phyloP scores from a whole-genome alignment of 495 filamentous ascomycete genomes.

The Peziza echinospora region DNA sequence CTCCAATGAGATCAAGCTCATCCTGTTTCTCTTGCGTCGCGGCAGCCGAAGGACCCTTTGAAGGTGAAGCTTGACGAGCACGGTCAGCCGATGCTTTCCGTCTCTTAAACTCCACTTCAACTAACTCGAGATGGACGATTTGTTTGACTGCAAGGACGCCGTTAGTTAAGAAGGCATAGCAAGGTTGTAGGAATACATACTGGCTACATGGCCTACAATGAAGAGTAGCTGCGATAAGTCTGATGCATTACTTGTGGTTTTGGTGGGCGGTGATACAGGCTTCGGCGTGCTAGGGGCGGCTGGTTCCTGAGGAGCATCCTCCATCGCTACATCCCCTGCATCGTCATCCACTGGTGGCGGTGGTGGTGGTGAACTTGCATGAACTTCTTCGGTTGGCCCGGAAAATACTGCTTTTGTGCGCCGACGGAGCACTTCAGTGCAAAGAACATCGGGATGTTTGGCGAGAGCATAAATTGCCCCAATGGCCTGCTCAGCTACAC shows the following conservation, averaged over 20 bases:
- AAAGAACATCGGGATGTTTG: constrained; percentile 83
- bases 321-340: constrained; percentile 20
- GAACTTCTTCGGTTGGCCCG: constrained; percentile 17
- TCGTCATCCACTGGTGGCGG: constrained; percentile 12
- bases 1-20: constrained; percentile 88
- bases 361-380: constrained; percentile 18
- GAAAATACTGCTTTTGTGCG: constrained; percentile 70
- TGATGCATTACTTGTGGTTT: constrained; percentile 5
- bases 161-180: background rate
- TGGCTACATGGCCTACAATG: constrained; percentile 85
- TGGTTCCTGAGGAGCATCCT: constrained; percentile 15
- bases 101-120: constrained; percentile 92
- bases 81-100: constrained; percentile 90
- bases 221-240: constrained; percentile 75
- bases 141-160: constrained; percentile 42
- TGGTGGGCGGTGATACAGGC: constrained; percentile 19
- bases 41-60: constrained; percentile 26
- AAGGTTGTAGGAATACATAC: background rate
- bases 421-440: constrained; percentile 71
- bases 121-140: constrained; percentile 97
- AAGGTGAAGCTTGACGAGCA: constrained; percentile 26
- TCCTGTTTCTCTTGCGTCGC: constrained; percentile 36
- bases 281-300: constrained; percentile 12
- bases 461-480: constrained; percentile 88
- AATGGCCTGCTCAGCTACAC: constrained; percentile 92